Conservation (phyloP, 2,329 filamentous ascomycete genomes). For the Hypoxylon sp. region DNA sequence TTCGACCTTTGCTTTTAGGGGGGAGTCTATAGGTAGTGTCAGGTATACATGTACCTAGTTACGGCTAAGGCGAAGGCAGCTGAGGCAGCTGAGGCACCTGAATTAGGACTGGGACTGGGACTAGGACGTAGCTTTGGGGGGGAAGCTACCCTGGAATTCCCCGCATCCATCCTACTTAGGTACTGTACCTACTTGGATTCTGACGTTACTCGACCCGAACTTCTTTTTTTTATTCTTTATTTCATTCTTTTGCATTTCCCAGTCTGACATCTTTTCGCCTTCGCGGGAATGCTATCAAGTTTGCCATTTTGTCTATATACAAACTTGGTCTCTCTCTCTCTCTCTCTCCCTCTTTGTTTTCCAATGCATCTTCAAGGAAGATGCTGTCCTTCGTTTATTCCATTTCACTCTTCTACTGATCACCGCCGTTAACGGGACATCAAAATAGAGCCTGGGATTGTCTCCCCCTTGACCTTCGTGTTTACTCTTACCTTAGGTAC, state of each 20-base stretch:
- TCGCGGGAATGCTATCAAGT: conserved; percentile 10
- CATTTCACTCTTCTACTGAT: conserved; percentile 19
- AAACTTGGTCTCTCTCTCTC: conserved; percentile 11
- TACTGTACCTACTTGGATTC: neutral
- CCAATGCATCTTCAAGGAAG: conserved; percentile 24
- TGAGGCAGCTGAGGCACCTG: neutral
- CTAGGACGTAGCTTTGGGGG: neutral
- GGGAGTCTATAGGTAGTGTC: no score
- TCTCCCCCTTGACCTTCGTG: neutral
- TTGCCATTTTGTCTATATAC: conserved; percentile 6
- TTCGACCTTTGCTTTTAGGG: no score
- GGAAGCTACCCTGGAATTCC: conserved; percentile 2
- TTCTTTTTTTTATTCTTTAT: neutral
- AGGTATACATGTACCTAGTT: neutral
- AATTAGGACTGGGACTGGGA: no score
- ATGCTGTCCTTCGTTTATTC: conserved; percentile 26
- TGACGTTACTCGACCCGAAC: conserved; percentile 13
- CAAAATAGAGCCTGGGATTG: neutral
- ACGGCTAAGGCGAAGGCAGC: neutral
- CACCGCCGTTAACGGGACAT: neutral
- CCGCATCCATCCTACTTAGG: conserved; percentile 16
- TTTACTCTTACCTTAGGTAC: neutral
- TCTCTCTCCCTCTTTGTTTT: no score
- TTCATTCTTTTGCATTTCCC: conserved; percentile 4
- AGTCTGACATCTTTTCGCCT: conserved; percentile 5